Evolutionary conservation across 768 basidiomycete genomes (phyloP), one percentile per base, ranked within the genome.

Genomic region (Collybia sordida): DNA sequence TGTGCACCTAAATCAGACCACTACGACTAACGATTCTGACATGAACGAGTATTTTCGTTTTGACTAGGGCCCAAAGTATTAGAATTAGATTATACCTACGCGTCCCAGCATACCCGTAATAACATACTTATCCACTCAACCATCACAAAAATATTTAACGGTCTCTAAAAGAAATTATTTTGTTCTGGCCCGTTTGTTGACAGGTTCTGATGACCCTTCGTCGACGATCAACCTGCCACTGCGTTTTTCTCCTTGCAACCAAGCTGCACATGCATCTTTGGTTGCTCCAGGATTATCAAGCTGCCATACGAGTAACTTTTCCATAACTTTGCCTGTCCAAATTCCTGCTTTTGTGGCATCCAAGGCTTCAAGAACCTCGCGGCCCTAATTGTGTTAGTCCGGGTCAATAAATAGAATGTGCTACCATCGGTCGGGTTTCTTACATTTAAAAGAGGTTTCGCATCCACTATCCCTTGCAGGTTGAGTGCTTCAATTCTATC

Each of bases 281-380:
- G 81, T 79, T 1, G 75, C 79, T 2, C 73, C 59, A 0, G 94
- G 91, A 63, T 93, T 71, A 28, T 81, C 85, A 6, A 98, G 75
- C 59, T 94, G 93, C 95, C 94, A 98, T 52, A 85, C 80, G 17
- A 92, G 61, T 21, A 98, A 76, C 41, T 75, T 78, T n/a, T 75
- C 70, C 17, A 92, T 72, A 5, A 85, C 76, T 23, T 76, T 68
- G 25, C 80, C 79, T 4, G 85, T 82, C 82, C 92, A 86, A 1
- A 82, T 78, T 1, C 93, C 93, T 1, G 85, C 78, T 53, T 75
- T 81, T 2, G 67, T 62, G 15, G 73, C 73, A 1, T 69, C 77
- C 4, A 95, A 71, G 7, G 81, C 63, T 18, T 66, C 52, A 2
- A 79, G 68, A 27, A 93, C 73, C 48, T 88, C 82, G 23, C 74